phyloP scores from a whole-genome alignment of 2,329 filamentous ascomycete genomes.

The Xylariales sp. region DNA sequence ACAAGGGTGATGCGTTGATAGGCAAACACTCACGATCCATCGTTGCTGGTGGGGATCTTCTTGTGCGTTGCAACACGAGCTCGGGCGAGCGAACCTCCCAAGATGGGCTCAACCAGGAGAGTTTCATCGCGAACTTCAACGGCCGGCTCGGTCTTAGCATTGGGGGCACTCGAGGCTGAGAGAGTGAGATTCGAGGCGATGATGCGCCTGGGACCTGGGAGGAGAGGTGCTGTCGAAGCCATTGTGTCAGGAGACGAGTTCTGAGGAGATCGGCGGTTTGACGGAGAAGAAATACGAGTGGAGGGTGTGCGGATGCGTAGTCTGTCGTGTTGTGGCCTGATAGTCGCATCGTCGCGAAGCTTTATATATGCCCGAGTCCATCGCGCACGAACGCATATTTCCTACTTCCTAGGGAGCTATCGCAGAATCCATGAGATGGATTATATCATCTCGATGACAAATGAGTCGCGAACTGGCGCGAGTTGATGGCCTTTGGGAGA shows the following conservation, averaged over 20 bases:
- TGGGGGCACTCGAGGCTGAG: conserved; percentile 20
- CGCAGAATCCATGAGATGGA: neutral
- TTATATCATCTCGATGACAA: conserved; percentile 29
- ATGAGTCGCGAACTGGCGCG: neutral
- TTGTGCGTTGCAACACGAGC: conserved; percentile 44
- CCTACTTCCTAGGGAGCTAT: neutral
- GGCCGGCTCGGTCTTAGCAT: conserved; percentile 41
- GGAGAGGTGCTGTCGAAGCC: conserved; percentile 21
- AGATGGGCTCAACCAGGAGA: conserved; percentile 40
- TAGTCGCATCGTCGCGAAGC: conserved; percentile 11
- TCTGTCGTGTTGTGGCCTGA: neutral
- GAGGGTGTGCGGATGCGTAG: neutral
- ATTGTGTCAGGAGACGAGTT: conserved; percentile 1
- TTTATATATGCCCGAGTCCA: conserved; percentile 12
- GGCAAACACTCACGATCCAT: conserved; percentile 44
- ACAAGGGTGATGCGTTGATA: conserved; percentile 7
- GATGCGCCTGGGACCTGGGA: conserved; percentile 45
- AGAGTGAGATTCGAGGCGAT: conserved; percentile 45
- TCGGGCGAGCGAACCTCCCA: conserved; percentile 38
- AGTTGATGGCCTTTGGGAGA: neutral
- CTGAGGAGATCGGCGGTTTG: neutral
- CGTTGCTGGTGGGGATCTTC: conserved; percentile 45
- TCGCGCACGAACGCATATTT: neutral
- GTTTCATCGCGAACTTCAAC: conserved; percentile 46
- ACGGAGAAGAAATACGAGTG: neutral